These are phyloP conservation scores for Peniophora sp. DNA, from an alignment of 1,284 basidiomycete genomes.

Conservation along the genomic window DNA sequence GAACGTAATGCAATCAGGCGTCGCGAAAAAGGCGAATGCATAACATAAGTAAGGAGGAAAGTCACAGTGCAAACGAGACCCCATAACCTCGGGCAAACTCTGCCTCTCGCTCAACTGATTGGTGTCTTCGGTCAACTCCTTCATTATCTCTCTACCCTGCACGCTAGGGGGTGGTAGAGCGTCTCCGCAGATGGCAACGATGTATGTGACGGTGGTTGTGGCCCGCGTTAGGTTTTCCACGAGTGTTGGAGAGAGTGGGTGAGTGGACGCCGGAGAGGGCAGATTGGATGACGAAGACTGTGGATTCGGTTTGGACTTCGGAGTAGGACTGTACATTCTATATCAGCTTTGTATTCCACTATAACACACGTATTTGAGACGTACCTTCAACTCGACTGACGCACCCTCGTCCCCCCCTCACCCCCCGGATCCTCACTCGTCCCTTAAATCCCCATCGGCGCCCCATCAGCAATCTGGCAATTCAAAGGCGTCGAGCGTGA, in stretches of 20 bases:
- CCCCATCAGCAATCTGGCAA: too few relatives aligned
- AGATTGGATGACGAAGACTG: slow-evolving; percentile 95
- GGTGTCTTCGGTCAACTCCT: slow-evolving; percentile 85
- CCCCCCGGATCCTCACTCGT: slow-evolving; percentile 58
- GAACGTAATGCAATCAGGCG: too few relatives aligned
- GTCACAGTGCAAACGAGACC: too few relatives aligned
- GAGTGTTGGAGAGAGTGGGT: slow-evolving; percentile 77
- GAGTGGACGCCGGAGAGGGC: slow-evolving; percentile 91
- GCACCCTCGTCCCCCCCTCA: slow-evolving; percentile 62
- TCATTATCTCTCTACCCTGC: slow-evolving; percentile 74
- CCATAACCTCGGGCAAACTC: slow-evolving; percentile 45
- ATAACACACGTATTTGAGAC: background rate
- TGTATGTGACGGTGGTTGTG: slow-evolving; percentile 95
- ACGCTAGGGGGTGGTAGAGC: slow-evolving; percentile 67
- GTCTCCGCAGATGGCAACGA: slow-evolving; percentile 92
- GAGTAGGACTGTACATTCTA: slow-evolving; percentile 72
- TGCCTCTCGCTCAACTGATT: slow-evolving; percentile 91
- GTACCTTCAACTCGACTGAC: slow-evolving; percentile 78
- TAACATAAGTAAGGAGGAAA: too few relatives aligned
- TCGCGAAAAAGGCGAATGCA: too few relatives aligned
- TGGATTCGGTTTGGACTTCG: slow-evolving; percentile 93
- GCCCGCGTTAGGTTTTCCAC: slow-evolving; percentile 95
- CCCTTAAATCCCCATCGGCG: slow-evolving; percentile 1
- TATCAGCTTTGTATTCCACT: background rate
- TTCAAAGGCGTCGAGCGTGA: too few relatives aligned